phyloP scores from a whole-genome alignment of 257 asterid species.

The Asclepias syriaca region DNA sequence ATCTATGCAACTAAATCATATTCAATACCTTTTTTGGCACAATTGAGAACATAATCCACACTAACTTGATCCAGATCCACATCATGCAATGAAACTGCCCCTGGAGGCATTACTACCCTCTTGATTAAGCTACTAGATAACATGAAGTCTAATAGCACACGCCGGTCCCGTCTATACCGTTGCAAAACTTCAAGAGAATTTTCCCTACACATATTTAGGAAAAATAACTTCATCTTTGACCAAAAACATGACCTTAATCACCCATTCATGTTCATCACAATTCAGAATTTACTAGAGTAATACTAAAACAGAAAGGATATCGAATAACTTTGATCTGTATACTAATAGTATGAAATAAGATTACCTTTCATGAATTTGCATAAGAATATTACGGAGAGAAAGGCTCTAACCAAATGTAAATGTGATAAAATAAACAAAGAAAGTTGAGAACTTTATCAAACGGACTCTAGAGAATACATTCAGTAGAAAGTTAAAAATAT shows the following conservation, averaged over 20 bases:
- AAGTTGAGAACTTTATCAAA: too few relatives aligned
- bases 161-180: conserved; percentile 84
- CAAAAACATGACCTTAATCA: neutral
- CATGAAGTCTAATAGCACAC: conserved; percentile 69
- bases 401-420: neutral
- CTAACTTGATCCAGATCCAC: conserved; percentile 99
- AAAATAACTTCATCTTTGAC: neutral
- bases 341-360: neutral
- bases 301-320: neutral
- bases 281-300: neutral
- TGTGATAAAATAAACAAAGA: neutral
- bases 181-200: conserved; percentile 67
- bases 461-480: too few relatives aligned
- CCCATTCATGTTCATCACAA: neutral
- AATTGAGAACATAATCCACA: conserved; percentile 74
- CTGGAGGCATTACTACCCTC: conserved; percentile 98
- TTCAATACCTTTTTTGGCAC: conserved; percentile 80
- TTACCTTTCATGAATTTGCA: neutral
- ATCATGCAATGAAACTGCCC: conserved; percentile 93
- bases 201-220: conserved; percentile 43
- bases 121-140: conserved; percentile 82
- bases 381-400: neutral
- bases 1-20: conserved; percentile 10
- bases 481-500: neutral
- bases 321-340: neutral